Evolutionary conservation across 306 rosid genomes (phyloP).

Genomic region (Cucurbita ficifolia): DNA sequence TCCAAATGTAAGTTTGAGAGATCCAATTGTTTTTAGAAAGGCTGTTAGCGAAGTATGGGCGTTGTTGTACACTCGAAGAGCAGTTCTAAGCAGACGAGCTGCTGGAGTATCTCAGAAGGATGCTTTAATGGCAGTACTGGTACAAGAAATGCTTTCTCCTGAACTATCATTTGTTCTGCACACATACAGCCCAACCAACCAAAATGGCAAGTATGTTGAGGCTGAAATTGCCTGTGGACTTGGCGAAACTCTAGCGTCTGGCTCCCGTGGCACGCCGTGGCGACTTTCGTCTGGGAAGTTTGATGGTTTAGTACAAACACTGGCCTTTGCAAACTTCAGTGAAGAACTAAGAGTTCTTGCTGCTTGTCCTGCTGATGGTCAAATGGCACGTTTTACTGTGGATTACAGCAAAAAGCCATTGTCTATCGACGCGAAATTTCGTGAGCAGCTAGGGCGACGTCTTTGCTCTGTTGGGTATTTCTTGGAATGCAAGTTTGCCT

Average conservation of each 20-base stretch:
- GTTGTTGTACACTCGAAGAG: slow-evolving; percentile 78
- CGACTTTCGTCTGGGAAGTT: slow-evolving; percentile 73
- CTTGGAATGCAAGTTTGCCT: slow-evolving; percentile 73
- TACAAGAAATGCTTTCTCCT: slow-evolving; percentile 96
- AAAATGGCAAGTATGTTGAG: slow-evolving; percentile 57
- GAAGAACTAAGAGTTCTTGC: slow-evolving; percentile 68
- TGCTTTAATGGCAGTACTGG: slow-evolving; percentile 81
- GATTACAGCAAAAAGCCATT: slow-evolving; percentile 84
- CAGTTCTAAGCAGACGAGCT: slow-evolving; percentile 68
- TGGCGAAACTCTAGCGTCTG: slow-evolving; percentile 95
- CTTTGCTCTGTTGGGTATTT: slow-evolving; percentile 81
- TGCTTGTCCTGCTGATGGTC: slow-evolving; percentile 79
- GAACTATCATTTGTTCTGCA: slow-evolving; percentile 85
- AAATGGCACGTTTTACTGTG: slow-evolving; percentile 63
- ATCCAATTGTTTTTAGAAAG: slow-evolving; percentile 48
- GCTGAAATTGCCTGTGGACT: slow-evolving; percentile 95
- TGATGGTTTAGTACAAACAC: slow-evolving; percentile 51
- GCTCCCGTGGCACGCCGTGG: slow-evolving; percentile 94
- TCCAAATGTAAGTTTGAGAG: slow-evolving; percentile 79
- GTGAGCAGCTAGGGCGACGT: slow-evolving; percentile 70
- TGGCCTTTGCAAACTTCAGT: slow-evolving; percentile 85
- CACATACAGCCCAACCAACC: slow-evolving; percentile 57
- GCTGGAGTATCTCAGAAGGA: slow-evolving; percentile 75
- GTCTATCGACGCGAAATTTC: slow-evolving; percentile 55
- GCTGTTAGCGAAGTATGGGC: slow-evolving; percentile 84